Evolutionary conservation across 1,139 yeast species (phyloP), one percentile per base, ranked within the genome.

Genomic region (Scheffersomyces insectosa): DNA sequence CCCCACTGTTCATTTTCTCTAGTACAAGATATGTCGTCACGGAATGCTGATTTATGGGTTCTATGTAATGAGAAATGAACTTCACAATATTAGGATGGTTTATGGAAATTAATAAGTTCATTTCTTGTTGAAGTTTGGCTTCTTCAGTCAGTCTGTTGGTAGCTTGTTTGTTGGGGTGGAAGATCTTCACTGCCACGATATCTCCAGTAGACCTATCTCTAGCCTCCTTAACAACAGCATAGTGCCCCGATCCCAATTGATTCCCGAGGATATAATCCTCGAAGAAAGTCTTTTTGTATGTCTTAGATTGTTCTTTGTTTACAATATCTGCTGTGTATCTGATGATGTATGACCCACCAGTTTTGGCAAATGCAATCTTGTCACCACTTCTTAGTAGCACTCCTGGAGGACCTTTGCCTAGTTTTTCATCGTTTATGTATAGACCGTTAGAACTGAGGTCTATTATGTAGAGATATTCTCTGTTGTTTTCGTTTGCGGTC

Each of bases 141-240:
- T 77, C 82, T 45, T 79, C 81, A 32, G 68, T 68, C 23, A 42
- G 45, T 12, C 45, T 52, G 20, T 28, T 42, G 33, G 39, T 39
- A 6, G 45, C 51, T 29, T 9, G 41, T 31, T 74, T 77, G 45
- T 81, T 82, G 0, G 90, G 88, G 57, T 85, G 86, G 59, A 85
- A 85, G n/a, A 85, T 82, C 56, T 85, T 85, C 3, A 85, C 88
- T 0, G 93, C 93, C 34, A 82, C 85, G 1, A 75, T 63, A 43
- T 76, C 76, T 0, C 88, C 88, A 0, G 83, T 74, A 12, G 65
- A 60, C 49, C 82, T 75, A 50, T 79, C 75, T 16, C 74, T 68
- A 2, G 89, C 89, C 50, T 84, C 88, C 56, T 80, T 83, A 2
- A 86, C 95, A 14, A 82, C 80, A 1, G 93, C 93, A 59, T 85